These are phyloP conservation scores for Colletotrichum shisoi DNA, from an alignment of 2,329 filamentous ascomycete genomes.

Conservation along the genomic window DNA sequence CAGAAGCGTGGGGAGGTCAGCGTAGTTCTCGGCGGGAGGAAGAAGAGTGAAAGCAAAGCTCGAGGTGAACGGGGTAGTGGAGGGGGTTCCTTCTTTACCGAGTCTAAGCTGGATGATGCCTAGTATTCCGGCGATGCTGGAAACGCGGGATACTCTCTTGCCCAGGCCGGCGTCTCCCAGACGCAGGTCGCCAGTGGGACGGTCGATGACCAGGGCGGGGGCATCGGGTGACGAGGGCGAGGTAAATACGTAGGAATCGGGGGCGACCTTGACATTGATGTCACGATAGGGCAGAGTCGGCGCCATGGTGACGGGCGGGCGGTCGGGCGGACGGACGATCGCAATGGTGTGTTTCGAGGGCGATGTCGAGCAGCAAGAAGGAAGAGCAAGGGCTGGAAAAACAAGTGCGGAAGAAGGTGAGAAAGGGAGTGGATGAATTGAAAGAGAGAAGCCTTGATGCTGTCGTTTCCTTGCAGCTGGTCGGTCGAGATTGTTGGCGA, in stretches of 20 bases:
- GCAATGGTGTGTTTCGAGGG: conserved; percentile 6
- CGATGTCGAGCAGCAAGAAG: not conserved
- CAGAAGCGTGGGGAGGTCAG: conserved; percentile 24
- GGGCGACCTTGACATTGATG: conserved; percentile 93
- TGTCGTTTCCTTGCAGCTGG: conserved; percentile 8
- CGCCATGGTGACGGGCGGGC: conserved; percentile 47
- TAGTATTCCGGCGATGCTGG: conserved; percentile 92
- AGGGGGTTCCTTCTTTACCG: conserved; percentile 65
- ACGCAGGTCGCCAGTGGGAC: conserved; percentile 88
- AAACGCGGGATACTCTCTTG: conserved; percentile 76
- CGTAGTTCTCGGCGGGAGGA: not conserved
- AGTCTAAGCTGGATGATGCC: conserved; percentile 93
- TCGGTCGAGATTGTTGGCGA: conserved; percentile 6
- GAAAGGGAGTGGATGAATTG: conserved; percentile 12
- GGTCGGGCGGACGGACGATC: no score
- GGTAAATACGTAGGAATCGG: conserved; percentile 93
- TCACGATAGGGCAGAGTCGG: conserved; percentile 79
- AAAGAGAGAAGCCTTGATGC: conserved; percentile 19
- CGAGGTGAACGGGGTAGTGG: not conserved
- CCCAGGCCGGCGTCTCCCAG: conserved; percentile 81
- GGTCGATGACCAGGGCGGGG: conserved; percentile 85
- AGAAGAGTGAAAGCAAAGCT: not conserved
- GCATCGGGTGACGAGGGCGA: conserved; percentile 93
- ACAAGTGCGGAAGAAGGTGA: conserved; percentile 11
- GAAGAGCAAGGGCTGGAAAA: not conserved